Conservation (phyloP, 2,329 filamentous ascomycete species). For the Zymoseptoria tritici region DNA sequence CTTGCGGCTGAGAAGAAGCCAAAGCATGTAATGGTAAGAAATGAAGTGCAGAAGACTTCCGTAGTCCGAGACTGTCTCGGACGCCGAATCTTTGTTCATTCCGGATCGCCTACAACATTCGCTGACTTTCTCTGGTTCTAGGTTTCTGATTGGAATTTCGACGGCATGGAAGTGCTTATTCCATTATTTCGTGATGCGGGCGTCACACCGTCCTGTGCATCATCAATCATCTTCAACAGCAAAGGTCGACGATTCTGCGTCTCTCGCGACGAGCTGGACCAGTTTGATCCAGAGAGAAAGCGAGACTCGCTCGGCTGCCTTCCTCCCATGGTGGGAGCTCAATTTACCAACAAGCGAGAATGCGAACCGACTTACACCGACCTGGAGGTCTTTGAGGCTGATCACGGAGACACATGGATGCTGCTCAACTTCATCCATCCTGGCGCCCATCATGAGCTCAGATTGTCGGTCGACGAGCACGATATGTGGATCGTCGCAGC, state of each 20-base stretch:
- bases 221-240: slow-evolving; percentile 11
- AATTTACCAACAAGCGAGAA: slow-evolving; percentile 12
- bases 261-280: slow-evolving; percentile 2
- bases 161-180: slow-evolving; percentile 3
- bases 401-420: slow-evolving; percentile 10
- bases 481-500: slow-evolving; percentile 17
- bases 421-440: slow-evolving; percentile 16
- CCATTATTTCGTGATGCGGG: slow-evolving; percentile 12
- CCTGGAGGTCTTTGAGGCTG: slow-evolving; percentile 13
- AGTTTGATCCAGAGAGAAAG: neutral
- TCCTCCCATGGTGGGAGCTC: slow-evolving; percentile 5
- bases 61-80: neutral
- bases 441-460: slow-evolving; percentile 14
- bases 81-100: neutral
- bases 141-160: neutral
- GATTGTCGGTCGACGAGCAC: slow-evolving; percentile 15
- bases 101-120: neutral
- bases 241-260: slow-evolving; percentile 8
- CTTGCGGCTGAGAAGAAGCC: slow-evolving; percentile 8
- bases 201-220: slow-evolving; percentile 10
- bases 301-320: slow-evolving; percentile 12
- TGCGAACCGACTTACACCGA: slow-evolving; percentile 12
- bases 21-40: slow-evolving; percentile 8
- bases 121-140: neutral
- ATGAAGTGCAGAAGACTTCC: neutral